phyloP scores from a whole-genome alignment of 768 basidiomycete species.

The Podaxis mareebaensis region DNA sequence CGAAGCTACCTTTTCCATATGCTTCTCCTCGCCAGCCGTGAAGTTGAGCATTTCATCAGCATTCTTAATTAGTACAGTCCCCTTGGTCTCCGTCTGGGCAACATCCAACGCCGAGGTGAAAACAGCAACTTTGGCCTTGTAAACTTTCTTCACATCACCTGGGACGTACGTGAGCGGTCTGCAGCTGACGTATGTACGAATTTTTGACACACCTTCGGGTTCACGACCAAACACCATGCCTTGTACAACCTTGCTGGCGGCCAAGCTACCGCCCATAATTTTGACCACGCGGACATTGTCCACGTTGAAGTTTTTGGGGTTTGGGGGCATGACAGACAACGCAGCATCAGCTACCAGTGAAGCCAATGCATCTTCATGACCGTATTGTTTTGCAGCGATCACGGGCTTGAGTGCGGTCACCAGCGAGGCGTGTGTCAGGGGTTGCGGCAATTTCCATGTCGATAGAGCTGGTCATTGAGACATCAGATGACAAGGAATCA shows the following conservation, averaged over 20 bases:
- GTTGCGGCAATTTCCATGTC: slow-evolving; percentile 66
- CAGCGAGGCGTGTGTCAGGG: slow-evolving; percentile 69
- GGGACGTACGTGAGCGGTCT: neutral
- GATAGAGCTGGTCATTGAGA: slow-evolving; percentile 56
- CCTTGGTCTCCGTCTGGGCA: slow-evolving; percentile 98
- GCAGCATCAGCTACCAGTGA: slow-evolving; percentile 91
- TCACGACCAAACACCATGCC: slow-evolving; percentile 99
- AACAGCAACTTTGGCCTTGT: slow-evolving; percentile 90
- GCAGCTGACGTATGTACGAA: neutral
- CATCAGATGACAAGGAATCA: slow-evolving; percentile 18
- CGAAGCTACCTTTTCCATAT: slow-evolving; percentile 76
- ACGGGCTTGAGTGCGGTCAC: slow-evolving; percentile 81
- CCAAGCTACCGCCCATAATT: slow-evolving; percentile 93
- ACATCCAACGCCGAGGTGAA: slow-evolving; percentile 93
- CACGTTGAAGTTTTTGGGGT: slow-evolving; percentile 92
- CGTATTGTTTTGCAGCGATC: slow-evolving; percentile 97
- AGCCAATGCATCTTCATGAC: slow-evolving; percentile 82
- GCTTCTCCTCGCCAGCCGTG: slow-evolving; percentile 93
- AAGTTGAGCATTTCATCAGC: slow-evolving; percentile 98
- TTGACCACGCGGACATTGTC: slow-evolving; percentile 99
- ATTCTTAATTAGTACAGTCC: slow-evolving; percentile 93
- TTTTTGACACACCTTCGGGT: slow-evolving; percentile 73
- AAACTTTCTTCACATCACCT: slow-evolving; percentile 83
- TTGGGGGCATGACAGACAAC: slow-evolving; percentile 85
- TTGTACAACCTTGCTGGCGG: slow-evolving; percentile 82